phyloP scores from a whole-genome alignment of 306 rosid genomes.

The Neltuma alba region DNA sequence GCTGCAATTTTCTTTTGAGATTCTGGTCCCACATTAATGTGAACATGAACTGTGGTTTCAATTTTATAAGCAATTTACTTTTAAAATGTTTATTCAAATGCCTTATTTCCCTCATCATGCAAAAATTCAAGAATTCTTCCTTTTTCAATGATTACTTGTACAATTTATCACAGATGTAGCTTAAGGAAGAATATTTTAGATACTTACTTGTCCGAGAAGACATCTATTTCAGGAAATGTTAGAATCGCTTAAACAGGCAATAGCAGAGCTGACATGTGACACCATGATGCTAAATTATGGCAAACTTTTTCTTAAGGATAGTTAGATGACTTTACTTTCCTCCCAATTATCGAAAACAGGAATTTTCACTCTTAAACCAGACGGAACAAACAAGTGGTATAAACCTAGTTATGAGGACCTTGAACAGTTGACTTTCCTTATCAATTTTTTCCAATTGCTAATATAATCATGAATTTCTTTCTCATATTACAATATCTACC shows the following conservation, averaged over 20 bases:
- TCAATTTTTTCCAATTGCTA: neutral
- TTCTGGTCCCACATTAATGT: neutral
- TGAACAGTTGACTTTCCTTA: neutral
- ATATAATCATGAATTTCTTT: neutral
- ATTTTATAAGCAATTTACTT: neutral
- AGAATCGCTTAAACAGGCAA: neutral
- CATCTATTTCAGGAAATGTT: neutral
- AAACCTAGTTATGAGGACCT: conserved; percentile 10
- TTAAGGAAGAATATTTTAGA: neutral
- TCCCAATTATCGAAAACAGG: neutral
- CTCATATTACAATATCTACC: neutral
- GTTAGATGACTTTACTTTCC: neutral
- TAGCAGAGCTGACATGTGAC: neutral
- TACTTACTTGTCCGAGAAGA: neutral
- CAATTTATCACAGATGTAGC: neutral
- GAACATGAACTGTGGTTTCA: neutral
- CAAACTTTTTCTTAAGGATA: neutral
- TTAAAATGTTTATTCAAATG: neutral
- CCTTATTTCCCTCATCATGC: neutral
- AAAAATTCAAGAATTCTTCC: neutral
- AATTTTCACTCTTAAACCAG: neutral
- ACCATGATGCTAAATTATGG: conserved; percentile 5
- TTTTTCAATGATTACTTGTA: neutral
- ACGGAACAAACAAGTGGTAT: neutral
- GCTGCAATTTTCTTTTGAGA: neutral